Percentiles rank a stretch among this genome's conserved stretches.
These are phyloP conservation scores for Fraxinus paxiana DNA, from an alignment of 305 asterid genomes.

Conservation along the genomic window DNA sequence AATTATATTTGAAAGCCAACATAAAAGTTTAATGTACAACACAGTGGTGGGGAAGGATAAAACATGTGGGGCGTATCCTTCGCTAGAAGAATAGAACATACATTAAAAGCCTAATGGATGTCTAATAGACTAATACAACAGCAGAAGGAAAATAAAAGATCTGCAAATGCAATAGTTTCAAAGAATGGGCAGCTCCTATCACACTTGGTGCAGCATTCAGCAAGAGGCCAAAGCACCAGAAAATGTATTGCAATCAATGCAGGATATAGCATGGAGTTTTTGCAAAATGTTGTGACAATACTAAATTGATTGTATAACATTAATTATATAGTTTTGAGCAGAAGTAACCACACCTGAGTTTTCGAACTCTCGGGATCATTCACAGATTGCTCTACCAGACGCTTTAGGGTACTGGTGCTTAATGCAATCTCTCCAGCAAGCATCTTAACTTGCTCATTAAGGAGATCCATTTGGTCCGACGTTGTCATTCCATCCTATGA, in stretches of 20 bases:
- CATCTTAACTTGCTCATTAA: slow-evolving; percentile 95
- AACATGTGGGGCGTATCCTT: background rate
- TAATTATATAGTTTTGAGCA: background rate
- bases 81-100: background rate
- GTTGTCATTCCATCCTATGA: slow-evolving; percentile 65
- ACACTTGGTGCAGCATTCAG: background rate
- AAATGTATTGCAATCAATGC: background rate
- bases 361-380: slow-evolving; percentile 76
- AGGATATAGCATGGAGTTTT: background rate
- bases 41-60: background rate
- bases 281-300: background rate
- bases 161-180: background rate
- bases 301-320: background rate
- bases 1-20: background rate
- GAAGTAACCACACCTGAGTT: slow-evolving; percentile 51
- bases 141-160: background rate
- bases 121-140: background rate
- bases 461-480: slow-evolving; percentile 88
- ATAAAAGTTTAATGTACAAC: background rate
- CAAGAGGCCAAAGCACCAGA: background rate
- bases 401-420: slow-evolving; percentile 84
- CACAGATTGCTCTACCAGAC: slow-evolving; percentile 73
- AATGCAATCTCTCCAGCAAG: slow-evolving; percentile 99
- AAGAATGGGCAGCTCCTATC: background rate
- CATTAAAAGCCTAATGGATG: background rate